Conservation (phyloP, 257 asterid genomes). For the Penstemon newberryi region DNA sequence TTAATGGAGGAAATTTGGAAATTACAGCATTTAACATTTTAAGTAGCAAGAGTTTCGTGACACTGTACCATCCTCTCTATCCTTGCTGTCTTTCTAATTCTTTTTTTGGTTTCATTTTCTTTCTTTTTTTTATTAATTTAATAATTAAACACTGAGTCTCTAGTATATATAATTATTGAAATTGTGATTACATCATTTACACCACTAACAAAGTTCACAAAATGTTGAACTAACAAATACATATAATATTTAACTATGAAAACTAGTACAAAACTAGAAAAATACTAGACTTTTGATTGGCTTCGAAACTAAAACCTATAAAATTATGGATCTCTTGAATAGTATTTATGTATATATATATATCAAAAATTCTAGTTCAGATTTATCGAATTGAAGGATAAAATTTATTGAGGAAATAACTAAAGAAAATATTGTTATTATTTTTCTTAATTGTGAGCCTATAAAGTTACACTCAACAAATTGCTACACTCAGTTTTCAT, state of each 20-base stretch:
- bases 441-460: constrained; percentile 34
- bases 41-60: constrained; percentile 69
- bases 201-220: too few relatives aligned
- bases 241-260: too few relatives aligned
- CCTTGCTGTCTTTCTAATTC: constrained; percentile 29
- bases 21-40: constrained; percentile 23
- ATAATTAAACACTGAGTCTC: not conserved
- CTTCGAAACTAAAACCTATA: too few relatives aligned
- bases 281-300: too few relatives aligned
- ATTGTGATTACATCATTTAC: too few relatives aligned
- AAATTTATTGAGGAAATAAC: constrained; percentile 12
- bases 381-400: constrained; percentile 16
- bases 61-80: constrained; percentile 33
- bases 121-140: constrained; percentile 32
- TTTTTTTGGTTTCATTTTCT: constrained; percentile 25
- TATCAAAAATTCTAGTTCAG: not conserved
- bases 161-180: constrained; percentile 3
- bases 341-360: not conserved
- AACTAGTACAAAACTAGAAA: too few relatives aligned
- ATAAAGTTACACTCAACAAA: constrained; percentile 23
- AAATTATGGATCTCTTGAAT: too few relatives aligned
- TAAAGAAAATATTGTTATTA: not conserved
- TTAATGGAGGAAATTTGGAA: constrained; percentile 27
- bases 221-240: too few relatives aligned
- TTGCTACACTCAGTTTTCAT: constrained; percentile 29